Conservation (phyloP, 148 eudicot genomes). For the Heliosperma pusillum region DNA sequence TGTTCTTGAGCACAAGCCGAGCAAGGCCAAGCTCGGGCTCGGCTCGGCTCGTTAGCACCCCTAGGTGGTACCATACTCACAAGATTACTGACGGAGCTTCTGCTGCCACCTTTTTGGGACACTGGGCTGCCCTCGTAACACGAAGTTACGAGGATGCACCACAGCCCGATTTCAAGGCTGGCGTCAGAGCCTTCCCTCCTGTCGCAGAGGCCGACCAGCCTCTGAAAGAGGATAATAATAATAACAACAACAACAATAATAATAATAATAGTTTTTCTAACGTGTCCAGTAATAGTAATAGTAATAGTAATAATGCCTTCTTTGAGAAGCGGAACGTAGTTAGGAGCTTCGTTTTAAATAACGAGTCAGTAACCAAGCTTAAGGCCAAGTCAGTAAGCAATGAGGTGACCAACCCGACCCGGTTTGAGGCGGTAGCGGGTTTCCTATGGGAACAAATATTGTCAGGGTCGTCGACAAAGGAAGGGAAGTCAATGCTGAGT, state of each 20-base stretch:
- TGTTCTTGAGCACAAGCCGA: too few relatives aligned
- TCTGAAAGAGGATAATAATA: not conserved
- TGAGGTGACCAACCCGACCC: not conserved
- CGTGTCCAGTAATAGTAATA: too few relatives aligned
- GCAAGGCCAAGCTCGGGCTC: too few relatives aligned
- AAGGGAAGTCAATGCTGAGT: not conserved
- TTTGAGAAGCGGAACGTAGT: not conserved
- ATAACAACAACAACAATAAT: not conserved
- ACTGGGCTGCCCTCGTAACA: not conserved
- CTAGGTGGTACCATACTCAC: not conserved
- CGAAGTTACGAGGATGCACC: not conserved
- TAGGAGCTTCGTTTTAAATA: not conserved
- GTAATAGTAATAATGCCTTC: too few relatives aligned
- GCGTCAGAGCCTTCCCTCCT: not conserved
- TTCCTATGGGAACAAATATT: not conserved
- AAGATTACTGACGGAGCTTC: not conserved
- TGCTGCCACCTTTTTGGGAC: not conserved
- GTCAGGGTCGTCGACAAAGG: not conserved
- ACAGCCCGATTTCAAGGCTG: not conserved
- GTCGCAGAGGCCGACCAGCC: not conserved
- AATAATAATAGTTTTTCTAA: too few relatives aligned
- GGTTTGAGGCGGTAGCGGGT: not conserved
- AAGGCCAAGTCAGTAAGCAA: not conserved
- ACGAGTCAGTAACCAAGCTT: not conserved
- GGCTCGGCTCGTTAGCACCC: too few relatives aligned